phyloP scores from a whole-genome alignment of 73 alveolate species.

The Uronychia binucleata region DNA sequence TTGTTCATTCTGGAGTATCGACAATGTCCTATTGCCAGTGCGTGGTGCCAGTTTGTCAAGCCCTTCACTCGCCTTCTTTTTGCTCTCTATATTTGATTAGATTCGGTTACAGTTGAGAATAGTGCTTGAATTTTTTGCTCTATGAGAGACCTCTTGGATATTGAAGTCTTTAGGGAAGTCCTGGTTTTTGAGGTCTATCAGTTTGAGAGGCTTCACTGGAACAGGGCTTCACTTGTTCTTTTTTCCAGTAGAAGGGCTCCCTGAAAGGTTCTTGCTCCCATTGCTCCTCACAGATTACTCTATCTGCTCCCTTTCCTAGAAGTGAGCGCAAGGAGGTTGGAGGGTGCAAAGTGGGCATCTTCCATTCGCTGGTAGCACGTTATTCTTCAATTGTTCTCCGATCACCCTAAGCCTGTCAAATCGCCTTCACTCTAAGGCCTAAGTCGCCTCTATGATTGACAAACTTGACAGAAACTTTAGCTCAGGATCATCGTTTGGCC shows the following conservation, averaged over 20 bases:
- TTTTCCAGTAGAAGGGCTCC: not conserved
- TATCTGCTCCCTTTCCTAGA: conserved; percentile 14
- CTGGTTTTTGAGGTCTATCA: too few species aligned
- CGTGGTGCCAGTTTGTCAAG: too few species aligned
- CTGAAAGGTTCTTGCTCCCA: not conserved
- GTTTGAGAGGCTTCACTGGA: too few species aligned
- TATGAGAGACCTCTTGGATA: too few species aligned
- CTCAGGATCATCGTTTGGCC: not conserved
- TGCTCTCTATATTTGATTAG: too few species aligned
- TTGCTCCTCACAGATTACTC: not conserved
- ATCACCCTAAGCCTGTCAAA: not conserved
- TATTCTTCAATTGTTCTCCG: not conserved
- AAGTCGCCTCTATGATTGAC: not conserved
- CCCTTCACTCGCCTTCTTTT: too few species aligned
- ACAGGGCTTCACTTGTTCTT: not conserved
- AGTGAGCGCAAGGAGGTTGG: conserved; percentile 67
- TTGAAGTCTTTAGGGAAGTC: too few species aligned
- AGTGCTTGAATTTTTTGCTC: too few species aligned
- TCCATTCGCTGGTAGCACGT: conserved; percentile 12
- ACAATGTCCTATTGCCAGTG: too few species aligned
- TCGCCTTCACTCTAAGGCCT: not conserved
- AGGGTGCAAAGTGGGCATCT: conserved; percentile 69
- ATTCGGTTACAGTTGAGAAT: too few species aligned
- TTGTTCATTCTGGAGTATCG: too few species aligned
- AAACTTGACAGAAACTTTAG: not conserved